Evolutionary conservation across 495 filamentous ascomycete species (phyloP).

Genomic region (Lasiosphaeris hirsuta): DNA sequence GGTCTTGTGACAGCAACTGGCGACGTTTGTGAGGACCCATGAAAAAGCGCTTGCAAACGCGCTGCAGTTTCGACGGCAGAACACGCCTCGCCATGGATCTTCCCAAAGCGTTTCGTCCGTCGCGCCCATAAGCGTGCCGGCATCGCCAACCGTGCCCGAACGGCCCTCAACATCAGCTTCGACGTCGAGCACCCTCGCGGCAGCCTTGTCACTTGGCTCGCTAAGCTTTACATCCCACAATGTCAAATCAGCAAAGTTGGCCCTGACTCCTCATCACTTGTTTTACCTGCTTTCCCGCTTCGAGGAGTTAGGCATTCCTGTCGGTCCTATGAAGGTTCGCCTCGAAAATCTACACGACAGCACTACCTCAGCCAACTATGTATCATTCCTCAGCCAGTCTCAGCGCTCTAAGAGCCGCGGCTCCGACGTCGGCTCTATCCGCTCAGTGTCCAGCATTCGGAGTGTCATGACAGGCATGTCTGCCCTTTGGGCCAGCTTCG

Average conservation of each 20-base stretch:
- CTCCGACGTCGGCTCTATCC: constrained; percentile 84
- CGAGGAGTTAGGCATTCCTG: constrained; percentile 82
- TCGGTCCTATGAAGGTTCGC: constrained; percentile 94
- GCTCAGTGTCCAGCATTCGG: constrained; percentile 92
- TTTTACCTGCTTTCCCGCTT: constrained; percentile 94
- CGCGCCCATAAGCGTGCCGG: constrained; percentile 45
- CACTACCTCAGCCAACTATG: constrained; percentile 82
- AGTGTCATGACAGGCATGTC: constrained; percentile 98
- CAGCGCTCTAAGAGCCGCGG: constrained; percentile 70
- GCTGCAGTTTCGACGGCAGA: constrained; percentile 74
- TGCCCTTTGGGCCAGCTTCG: constrained; percentile 83
- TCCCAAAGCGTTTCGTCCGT: constrained; percentile 52
- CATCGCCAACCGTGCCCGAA: constrained; percentile 47
- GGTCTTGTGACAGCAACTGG: constrained; percentile 65
- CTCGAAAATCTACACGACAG: constrained; percentile 92
- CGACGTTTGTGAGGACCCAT: constrained; percentile 92
- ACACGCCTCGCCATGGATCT: constrained; percentile 57
- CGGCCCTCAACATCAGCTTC: constrained; percentile 57
- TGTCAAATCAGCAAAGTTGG: constrained; percentile 84
- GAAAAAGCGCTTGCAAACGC: constrained; percentile 97
- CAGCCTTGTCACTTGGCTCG: constrained; percentile 80
- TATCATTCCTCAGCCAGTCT: constrained; percentile 85
- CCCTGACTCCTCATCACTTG: constrained; percentile 93
- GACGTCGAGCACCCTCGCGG: constrained; percentile 70
- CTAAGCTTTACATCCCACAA: constrained; percentile 79